Conservation (phyloP, 2,329 filamentous ascomycete genomes). For the Neofusicoccum sp. region DNA sequence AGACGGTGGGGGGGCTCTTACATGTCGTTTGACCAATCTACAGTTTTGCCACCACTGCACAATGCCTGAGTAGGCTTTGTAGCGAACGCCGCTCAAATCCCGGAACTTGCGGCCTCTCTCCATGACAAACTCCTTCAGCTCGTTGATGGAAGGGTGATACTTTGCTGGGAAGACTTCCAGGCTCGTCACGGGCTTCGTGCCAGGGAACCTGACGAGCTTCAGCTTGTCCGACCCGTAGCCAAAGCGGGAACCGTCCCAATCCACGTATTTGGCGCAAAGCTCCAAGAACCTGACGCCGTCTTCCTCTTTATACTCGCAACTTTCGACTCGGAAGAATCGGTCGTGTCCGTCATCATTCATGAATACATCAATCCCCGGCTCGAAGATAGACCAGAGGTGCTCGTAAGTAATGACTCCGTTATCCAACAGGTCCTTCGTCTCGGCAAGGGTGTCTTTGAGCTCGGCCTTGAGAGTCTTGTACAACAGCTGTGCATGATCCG, state of each 20-base stretch:
- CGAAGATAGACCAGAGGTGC: conserved; percentile 46
- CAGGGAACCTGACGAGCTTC: conserved; percentile 30
- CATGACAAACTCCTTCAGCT: conserved; percentile 40
- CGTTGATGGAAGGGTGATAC: conserved; percentile 42
- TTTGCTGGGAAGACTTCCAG: conserved; percentile 46
- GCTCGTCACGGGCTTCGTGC: conserved; percentile 43
- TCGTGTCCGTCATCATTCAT: conserved; percentile 38
- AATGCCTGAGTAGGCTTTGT: conserved; percentile 50
- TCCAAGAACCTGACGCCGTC: conserved; percentile 38
- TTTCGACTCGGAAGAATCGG: conserved; percentile 28
- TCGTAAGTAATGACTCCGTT: conserved; percentile 43
- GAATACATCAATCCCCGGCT: conserved; percentile 33
- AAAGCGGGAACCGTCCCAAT: conserved; percentile 38
- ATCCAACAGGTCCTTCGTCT: conserved; percentile 38
- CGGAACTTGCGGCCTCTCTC: conserved; percentile 50
- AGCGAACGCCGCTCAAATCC: conserved; percentile 48
- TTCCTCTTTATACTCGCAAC: conserved; percentile 31
- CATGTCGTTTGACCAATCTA: conserved; percentile 35
- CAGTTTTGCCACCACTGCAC: conserved; percentile 32
- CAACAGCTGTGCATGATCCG: conserved; percentile 41
- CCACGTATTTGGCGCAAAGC: conserved; percentile 34
- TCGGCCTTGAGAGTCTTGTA: conserved; percentile 38
- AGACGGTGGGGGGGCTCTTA: no score
- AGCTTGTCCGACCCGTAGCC: conserved; percentile 28
- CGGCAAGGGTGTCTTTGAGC: conserved; percentile 42